phyloP scores from a whole-genome alignment of 345 rosid species.

The Pistacia vera region DNA sequence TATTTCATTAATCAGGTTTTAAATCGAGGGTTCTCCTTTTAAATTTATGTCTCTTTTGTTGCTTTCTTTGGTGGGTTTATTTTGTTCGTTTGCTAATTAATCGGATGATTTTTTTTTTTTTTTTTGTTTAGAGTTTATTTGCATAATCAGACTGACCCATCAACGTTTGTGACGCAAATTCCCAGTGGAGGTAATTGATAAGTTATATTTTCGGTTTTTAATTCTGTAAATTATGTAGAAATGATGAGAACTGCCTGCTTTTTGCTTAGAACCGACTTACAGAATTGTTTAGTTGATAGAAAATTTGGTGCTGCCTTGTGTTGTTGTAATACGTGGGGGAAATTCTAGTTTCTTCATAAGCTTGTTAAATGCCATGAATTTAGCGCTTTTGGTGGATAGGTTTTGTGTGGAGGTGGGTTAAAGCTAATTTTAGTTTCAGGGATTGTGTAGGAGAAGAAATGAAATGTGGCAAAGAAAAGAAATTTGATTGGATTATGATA shows the following conservation, averaged over 20 bases:
- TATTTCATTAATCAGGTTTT: neutral
- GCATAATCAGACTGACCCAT: neutral
- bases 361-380: neutral
- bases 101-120: neutral
- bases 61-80: neutral
- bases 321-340: neutral
- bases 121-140: neutral
- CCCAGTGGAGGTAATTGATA: constrained; percentile 1
- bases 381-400: too few relatives aligned
- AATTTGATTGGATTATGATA: neutral
- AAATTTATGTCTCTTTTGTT: neutral
- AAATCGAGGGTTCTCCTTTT: constrained; percentile 7
- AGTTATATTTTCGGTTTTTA: neutral
- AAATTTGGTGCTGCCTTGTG: neutral
- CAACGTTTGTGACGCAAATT: neutral
- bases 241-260: neutral
- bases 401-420: neutral
- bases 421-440: neutral
- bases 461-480: neutral
- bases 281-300: neutral
- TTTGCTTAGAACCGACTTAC: neutral
- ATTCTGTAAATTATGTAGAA: neutral
- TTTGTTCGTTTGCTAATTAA: neutral
- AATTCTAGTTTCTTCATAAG: neutral
- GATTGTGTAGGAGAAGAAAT: neutral